These are phyloP conservation scores for Ogataea thermomethanolica DNA, from an alignment of 805 yeast species.

Conservation along the genomic window DNA sequence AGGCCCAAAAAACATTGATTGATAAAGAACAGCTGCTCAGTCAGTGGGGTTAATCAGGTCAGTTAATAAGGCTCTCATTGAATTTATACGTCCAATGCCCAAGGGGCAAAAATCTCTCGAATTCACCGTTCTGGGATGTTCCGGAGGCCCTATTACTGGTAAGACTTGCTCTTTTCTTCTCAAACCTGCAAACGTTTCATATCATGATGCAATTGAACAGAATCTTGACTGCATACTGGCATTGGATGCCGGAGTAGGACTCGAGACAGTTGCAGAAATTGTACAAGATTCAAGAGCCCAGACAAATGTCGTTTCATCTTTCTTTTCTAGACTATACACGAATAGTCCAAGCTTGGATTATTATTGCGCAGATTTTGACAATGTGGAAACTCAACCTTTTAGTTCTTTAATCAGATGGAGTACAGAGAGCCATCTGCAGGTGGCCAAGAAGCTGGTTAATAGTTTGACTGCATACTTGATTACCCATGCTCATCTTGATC, in stretches of 20 bases:
- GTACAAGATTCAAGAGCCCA: constrained; percentile 11
- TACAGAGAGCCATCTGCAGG: constrained; percentile 9
- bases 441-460: constrained; percentile 29
- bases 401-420: constrained; percentile 1
- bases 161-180: constrained; percentile 65
- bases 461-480: constrained; percentile 47
- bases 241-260: constrained; percentile 79
- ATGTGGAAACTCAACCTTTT: constrained; percentile 9
- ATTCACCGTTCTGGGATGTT: constrained; percentile 66
- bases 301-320: constrained; percentile 6
- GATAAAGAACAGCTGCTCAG: background rate
- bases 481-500: constrained; percentile 87
- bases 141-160: constrained; percentile 83
- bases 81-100: background rate
- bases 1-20: background rate
- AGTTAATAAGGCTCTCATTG: background rate
- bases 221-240: constrained; percentile 43
- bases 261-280: constrained; percentile 48
- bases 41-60: background rate
- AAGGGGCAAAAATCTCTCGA: constrained; percentile 39
- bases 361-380: constrained; percentile 9
- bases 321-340: constrained; percentile 17
- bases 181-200: constrained; percentile 48
- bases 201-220: constrained; percentile 34
- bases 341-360: constrained; percentile 10